A percentile compares a stretch with the other conserved stretches of the same genome.
Evolutionary conservation across 2,329 filamentous ascomycete genomes (phyloP).

Genomic region (Rutstroemia sp.): DNA sequence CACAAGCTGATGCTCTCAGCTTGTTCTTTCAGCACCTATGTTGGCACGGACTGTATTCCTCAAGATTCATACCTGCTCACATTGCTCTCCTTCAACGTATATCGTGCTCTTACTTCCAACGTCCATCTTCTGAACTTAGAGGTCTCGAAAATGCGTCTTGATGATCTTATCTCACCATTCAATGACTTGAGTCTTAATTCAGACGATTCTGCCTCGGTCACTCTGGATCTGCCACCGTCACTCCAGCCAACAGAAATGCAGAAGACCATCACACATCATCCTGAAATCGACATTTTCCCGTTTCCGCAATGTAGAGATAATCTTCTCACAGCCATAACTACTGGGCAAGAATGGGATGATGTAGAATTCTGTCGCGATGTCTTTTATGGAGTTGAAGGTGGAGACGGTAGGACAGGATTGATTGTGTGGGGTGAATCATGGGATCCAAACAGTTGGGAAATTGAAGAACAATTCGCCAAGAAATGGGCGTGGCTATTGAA

Average conservation of each 20-base stretch:
- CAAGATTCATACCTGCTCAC: conserved; percentile 27
- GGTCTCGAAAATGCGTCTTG: conserved; percentile 10
- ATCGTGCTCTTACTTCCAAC: conserved; percentile 31
- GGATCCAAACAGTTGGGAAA: conserved; percentile 40
- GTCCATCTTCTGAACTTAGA: conserved; percentile 24
- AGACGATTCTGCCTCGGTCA: too few species aligned
- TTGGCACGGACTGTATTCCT: conserved; percentile 9
- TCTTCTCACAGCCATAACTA: conserved; percentile 29
- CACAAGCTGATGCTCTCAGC: not conserved
- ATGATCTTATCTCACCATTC: conserved; percentile 18
- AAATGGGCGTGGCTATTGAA: conserved; percentile 38
- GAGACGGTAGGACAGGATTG: conserved; percentile 27
- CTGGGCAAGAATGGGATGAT: conserved; percentile 29
- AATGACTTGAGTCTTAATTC: not conserved
- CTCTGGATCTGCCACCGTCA: conserved; percentile 9
- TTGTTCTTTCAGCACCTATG: conserved; percentile 7
- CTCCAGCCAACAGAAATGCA: conserved; percentile 35
- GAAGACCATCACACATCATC: conserved; percentile 33
- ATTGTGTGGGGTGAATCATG: conserved; percentile 44
- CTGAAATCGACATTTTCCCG: conserved; percentile 33
- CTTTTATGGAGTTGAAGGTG: conserved; percentile 24
- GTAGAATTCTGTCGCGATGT: conserved; percentile 33
- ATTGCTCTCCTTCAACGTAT: conserved; percentile 33
- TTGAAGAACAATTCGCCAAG: conserved; percentile 36
- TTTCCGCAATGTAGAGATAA: conserved; percentile 35